Evolutionary conservation across 805 yeast species (phyloP).

Genomic region (Barnettozyma wickerhamii): DNA sequence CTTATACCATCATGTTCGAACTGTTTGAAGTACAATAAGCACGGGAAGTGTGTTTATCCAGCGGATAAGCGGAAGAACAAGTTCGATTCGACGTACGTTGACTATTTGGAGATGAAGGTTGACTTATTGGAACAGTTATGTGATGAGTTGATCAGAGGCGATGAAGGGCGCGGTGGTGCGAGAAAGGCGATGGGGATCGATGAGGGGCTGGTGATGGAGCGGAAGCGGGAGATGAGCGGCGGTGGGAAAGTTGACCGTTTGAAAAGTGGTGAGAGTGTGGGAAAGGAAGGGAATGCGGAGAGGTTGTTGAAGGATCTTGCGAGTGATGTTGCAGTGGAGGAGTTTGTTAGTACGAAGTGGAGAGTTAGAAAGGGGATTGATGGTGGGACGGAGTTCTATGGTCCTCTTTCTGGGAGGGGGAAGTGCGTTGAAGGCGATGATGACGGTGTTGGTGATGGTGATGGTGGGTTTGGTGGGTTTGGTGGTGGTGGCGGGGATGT

Average conservation of each 20-base stretch:
- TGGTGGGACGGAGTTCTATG: constrained; percentile 30
- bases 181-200: constrained; percentile 11
- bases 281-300: constrained; percentile 1
- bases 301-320: constrained; percentile 20
- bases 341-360: constrained; percentile 31
- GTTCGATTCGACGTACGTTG: constrained; percentile 29
- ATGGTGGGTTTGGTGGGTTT: not conserved
- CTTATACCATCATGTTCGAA: constrained; percentile 8
- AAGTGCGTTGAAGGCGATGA: constrained; percentile 24
- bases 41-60: constrained; percentile 23
- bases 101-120: constrained; percentile 27
- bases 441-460: constrained; percentile 2
- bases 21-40: constrained; percentile 10
- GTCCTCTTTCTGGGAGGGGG: constrained; percentile 32
- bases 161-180: constrained; percentile 12
- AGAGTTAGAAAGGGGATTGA: constrained; percentile 25
- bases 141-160: constrained; percentile 20
- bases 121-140: constrained; percentile 27
- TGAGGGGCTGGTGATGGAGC: constrained; percentile 10
- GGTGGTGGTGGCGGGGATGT: not conserved
- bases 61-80: constrained; percentile 26
- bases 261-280: not conserved
- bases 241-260: no score
- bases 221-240: not conserved
- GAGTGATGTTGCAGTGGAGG: constrained; percentile 29